Conservation (phyloP, 164 flowering plant species). For the Vitis cinerea region DNA sequence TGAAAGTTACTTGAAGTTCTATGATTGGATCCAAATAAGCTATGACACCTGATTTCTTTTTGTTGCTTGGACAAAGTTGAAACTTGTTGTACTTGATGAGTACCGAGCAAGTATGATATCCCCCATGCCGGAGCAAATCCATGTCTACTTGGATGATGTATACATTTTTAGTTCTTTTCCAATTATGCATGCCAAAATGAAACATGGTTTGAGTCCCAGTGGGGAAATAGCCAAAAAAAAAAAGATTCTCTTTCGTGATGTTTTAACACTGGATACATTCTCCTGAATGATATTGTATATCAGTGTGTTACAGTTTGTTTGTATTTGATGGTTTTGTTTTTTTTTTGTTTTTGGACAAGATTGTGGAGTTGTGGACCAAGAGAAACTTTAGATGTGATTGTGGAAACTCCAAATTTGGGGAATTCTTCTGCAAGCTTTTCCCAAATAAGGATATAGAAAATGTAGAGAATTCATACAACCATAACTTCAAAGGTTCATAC, state of each 20-base stretch:
- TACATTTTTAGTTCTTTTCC: too few species aligned
- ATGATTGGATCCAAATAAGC: background rate
- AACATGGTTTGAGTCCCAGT: too few species aligned
- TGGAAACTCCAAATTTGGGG: conserved; percentile 97
- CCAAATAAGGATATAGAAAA: conserved; percentile 83
- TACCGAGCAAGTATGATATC: too few species aligned
- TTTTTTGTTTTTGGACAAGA: conserved; percentile 31
- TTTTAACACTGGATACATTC: background rate
- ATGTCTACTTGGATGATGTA: too few species aligned
- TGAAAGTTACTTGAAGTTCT: background rate
- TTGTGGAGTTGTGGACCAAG: conserved; percentile 96
- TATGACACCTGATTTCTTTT: background rate
- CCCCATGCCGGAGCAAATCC: too few species aligned
- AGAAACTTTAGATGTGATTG: conserved; percentile 95
- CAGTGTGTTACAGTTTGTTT: background rate
- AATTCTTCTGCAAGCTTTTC: conserved; percentile 76
- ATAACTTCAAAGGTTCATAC: conserved; percentile 89
- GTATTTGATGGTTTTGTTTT: conserved; percentile 3
- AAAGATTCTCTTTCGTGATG: background rate
- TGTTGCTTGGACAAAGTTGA: background rate
- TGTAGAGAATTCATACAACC: conserved; percentile 72
- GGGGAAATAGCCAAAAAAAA: background rate
- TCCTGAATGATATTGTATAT: background rate
- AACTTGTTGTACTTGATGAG: too few species aligned
- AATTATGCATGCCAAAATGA: too few species aligned